Percentiles rank a stretch among this genome's conserved stretches.
Evolutionary conservation across 2,329 filamentous ascomycete species (phyloP).

Genomic region (Huntiella omanensis): DNA sequence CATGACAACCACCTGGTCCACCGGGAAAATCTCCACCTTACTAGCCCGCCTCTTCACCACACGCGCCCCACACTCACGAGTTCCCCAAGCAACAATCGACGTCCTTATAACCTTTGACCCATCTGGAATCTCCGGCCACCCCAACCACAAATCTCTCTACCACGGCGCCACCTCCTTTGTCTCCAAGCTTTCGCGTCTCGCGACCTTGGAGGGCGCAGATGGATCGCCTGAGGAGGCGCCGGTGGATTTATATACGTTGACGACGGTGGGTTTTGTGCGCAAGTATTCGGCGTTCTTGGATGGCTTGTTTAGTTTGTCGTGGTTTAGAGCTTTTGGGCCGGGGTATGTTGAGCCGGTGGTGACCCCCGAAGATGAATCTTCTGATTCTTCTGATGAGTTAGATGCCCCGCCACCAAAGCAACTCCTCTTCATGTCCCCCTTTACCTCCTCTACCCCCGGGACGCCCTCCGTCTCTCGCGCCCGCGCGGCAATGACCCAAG

Average conservation of each 20-base stretch:
- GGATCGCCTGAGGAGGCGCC: slow-evolving; percentile 3
- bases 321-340: slow-evolving; percentile 26
- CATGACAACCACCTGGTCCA: slow-evolving; percentile 65
- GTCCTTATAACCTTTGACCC: slow-evolving; percentile 77
- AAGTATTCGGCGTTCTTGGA: slow-evolving; percentile 75
- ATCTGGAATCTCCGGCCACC: slow-evolving; percentile 68
- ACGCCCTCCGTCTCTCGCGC: slow-evolving; percentile 33
- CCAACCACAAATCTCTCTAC: slow-evolving; percentile 83
- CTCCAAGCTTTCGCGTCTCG: slow-evolving; percentile 35
- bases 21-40: slow-evolving; percentile 47
- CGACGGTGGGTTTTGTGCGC: slow-evolving; percentile 48
- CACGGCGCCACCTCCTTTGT: slow-evolving; percentile 63
- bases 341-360: slow-evolving; percentile 10
- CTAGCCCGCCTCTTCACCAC: slow-evolving; percentile 59
- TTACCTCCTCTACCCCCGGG: slow-evolving; percentile 30
- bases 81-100: slow-evolving; percentile 44
- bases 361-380: slow-evolving; percentile 8
- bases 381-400: slow-evolving; percentile 16
- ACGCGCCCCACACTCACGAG: slow-evolving; percentile 21
- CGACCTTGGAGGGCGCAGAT: slow-evolving; percentile 1
- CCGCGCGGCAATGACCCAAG: slow-evolving; percentile 71
- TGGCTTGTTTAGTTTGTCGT: slow-evolving; percentile 46
- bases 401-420: slow-evolving; percentile 27
- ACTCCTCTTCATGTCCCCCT: slow-evolving; percentile 53
- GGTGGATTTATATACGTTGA: slow-evolving; percentile 72